Conservation (phyloP, 176 grass and related monocot species). For the Phyllostachys edulis region DNA sequence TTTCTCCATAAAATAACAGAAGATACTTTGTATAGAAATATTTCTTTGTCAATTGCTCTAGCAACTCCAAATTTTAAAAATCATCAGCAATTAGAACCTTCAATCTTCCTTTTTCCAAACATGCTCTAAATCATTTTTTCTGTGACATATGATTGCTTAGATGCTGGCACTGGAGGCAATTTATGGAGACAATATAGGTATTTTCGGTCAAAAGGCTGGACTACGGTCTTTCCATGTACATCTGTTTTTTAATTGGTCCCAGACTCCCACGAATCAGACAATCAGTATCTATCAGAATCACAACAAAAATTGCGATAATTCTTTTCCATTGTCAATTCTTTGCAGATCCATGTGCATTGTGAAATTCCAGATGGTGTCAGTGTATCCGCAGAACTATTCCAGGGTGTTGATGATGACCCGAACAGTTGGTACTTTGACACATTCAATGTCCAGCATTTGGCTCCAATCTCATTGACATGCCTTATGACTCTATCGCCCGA, state of each 20-base stretch:
- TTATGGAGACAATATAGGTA: slow-evolving; percentile 43
- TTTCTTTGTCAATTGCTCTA: too few species aligned
- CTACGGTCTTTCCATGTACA: slow-evolving; percentile 48
- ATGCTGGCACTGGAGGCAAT: slow-evolving; percentile 49
- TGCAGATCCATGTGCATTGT: slow-evolving; percentile 32
- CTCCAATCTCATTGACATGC: slow-evolving; percentile 50
- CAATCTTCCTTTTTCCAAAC: too few species aligned
- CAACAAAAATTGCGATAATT: neutral
- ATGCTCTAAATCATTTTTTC: too few species aligned
- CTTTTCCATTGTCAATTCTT: neutral
- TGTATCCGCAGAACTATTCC: slow-evolving; percentile 15
- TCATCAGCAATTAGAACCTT: too few species aligned
- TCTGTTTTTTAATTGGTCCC: neutral
- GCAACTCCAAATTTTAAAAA: too few species aligned
- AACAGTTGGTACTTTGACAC: slow-evolving; percentile 19
- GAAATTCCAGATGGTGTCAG: slow-evolving; percentile 41
- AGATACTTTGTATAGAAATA: too few species aligned
- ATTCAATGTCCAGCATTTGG: slow-evolving; percentile 45
- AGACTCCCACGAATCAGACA: neutral
- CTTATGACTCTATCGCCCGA: slow-evolving; percentile 51
- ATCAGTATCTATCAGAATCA: neutral
- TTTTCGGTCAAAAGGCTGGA: slow-evolving; percentile 31
- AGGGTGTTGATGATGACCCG: slow-evolving; percentile 9
- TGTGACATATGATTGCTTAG: slow-evolving; percentile 16
- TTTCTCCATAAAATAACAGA: too few species aligned